Evolutionary conservation across 2,329 filamentous ascomycete species (phyloP), one percentile per base, ranked within the genome.

Genomic region (Diaporthe longicolla): DNA sequence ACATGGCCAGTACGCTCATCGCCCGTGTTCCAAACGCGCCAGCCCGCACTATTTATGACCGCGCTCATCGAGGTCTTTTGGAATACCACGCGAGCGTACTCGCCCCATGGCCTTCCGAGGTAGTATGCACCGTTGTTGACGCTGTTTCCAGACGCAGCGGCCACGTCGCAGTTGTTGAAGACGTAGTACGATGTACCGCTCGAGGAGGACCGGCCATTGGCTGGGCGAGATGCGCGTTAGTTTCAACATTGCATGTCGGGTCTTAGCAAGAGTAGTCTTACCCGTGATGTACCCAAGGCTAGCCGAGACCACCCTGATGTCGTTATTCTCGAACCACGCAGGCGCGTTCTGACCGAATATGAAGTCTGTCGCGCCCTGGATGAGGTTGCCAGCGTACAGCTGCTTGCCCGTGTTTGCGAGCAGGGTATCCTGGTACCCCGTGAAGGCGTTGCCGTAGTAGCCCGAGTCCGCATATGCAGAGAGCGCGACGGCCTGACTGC

Each of bases 1-100:
- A 92, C 87, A 57, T 89, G 82, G 45, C 83, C 84, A 1, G 88
- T 90, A 48, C 85, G 84, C n/a, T 84, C 79, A 57, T 87, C 83
- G 3, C 82, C 83, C 1, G 77, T 82, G 73, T 85, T 86, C 91
- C 91, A 93, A 37, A 83, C 78, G 2, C 77, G 80, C 91, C 91
- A 93, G 0, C 91, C 91, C 0, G 87, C 86, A 2, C 84, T 74
- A 77, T 92, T 91, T 78, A 93, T 86, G 26, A 92, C 89, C 32
- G 82, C 81, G 11, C 84, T 85, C 81, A 93, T 82, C 43, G 79
- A 79, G 0, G 87, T 88, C 68, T 84, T 78, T 77, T 89, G 86
- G 80, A 87, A 87, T 7, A 86, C 83, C 9, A 88, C 87, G 5
- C 85, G 83, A 0, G 87, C 82, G 71, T 85, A 87, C 35, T 82